These are phyloP conservation scores for Nannochloropsis oceanica DNA, from an alignment of 108 stramenopile genomes.

Conservation along the genomic window DNA sequence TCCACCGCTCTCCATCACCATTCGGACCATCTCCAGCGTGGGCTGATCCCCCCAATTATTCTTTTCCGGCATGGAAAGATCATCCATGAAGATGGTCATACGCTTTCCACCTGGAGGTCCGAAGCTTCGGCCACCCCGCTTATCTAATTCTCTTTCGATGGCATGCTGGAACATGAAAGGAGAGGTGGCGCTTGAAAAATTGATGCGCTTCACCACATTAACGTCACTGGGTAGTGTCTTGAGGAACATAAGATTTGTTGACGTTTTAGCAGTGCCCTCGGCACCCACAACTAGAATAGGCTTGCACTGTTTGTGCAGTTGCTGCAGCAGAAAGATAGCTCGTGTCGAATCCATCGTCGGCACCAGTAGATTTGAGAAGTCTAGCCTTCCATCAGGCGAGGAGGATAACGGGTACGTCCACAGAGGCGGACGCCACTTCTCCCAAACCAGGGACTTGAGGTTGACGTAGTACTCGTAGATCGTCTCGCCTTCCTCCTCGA, in stretches of 20 bases:
- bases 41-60: conserved; percentile 85
- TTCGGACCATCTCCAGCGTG: conserved; percentile 63
- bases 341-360: conserved; percentile 80
- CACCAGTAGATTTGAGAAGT: conserved; percentile 70
- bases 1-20: conserved; percentile 60
- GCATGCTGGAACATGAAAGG: conserved; percentile 68
- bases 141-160: conserved; percentile 73
- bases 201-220: conserved; percentile 58
- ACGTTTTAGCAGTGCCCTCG: conserved; percentile 78
- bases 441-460: conserved; percentile 30
- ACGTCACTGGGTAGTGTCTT: conserved; percentile 45
- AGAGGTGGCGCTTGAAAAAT: conserved; percentile 73
- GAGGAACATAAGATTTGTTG: conserved; percentile 67
- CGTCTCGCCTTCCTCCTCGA: conserved; percentile 37
- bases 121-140: conserved; percentile 66
- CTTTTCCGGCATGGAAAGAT: conserved; percentile 66
- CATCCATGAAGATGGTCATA: conserved; percentile 83
- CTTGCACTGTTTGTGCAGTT: conserved; percentile 49
- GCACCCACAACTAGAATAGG: conserved; percentile 66
- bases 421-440: conserved; percentile 51
- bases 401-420: conserved; percentile 51
- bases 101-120: conserved; percentile 73
- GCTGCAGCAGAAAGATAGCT: conserved; percentile 49
- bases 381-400: conserved; percentile 45
- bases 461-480: conserved; percentile 65